Base-by-base conservation (phyloP, 169 alveolate genomes). In the Eimeria tenella region DNA sequence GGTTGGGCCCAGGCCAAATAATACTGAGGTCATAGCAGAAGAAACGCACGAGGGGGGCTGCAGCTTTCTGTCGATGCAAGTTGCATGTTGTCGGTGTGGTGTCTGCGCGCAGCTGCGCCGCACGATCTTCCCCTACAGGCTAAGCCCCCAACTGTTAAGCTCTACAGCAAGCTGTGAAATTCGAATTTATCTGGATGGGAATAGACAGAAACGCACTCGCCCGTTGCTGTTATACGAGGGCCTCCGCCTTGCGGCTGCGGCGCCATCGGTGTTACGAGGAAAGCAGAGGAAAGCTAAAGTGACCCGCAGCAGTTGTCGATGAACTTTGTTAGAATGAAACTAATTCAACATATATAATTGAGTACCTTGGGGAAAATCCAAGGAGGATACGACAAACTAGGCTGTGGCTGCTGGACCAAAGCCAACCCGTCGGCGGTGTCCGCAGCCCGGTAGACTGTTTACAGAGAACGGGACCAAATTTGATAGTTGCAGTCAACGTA, bases 161-260 rank as follows among this genome's bases (percentile, higher is more conserved):
- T 58, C 11, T 11, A 11, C 11, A 58, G 11, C 2, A 58, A 58
- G 0, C 1, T 58, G 2, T 11, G 17, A 11, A 58, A 58, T 11
- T 58, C 17, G 11, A 58, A 11, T 58, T 58, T 58, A 58, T 58
- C 0, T 58, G 0, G 21, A 4, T 21, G 13, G 4, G 77, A 68
- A 31, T 31, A 31, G 42, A 31, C 42, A 31, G 15, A 68, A 17
- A 68, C 84, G 52, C 15, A 74, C 84, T 74, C 84, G n/a, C 84
- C 84, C 19, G 84, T 23, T 49, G 84, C 52, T 49, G 84, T 49
- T 74, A 74, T 74, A n/a, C 52, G 56, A 15, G 84, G 62, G 19
- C 60, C 84, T 7, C 42, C 13, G 84, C 84, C 84, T 74, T 74
- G 84, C 13, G 55, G 60, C 23, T 49, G 68, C 68, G 68, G 68